Evolutionary conservation across 2,329 filamentous ascomycete species (phyloP), one percentile per base, ranked within the genome.

Genomic region (Pseudonectria buxi): DNA sequence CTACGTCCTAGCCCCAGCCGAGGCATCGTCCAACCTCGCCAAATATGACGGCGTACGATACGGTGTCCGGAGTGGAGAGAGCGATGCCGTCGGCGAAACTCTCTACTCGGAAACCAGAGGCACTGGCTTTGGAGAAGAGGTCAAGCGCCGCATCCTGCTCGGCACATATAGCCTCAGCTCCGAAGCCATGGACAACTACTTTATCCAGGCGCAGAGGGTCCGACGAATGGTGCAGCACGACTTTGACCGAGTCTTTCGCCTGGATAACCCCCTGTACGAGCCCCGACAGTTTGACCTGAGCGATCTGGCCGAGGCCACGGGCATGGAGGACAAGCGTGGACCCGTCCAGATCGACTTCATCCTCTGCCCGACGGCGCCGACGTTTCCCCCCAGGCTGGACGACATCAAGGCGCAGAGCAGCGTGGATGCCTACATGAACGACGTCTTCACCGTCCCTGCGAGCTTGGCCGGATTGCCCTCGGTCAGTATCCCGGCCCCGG

Each of bases 31-130:
- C 12, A 98, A 98, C 53, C 76, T 98, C 3, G 86, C 92, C 38
- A 95, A 94, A 58, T 98, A 95, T 59, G 94, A 98, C 52, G 92
- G 92, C 14, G 78, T 96, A n/a, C 83, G 92, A 10, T 98, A 94
- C 61, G 92, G 92, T 2, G 70, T 68, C 14, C 72, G 78, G 22
- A 64, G 64, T 5, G 54, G 59, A 2, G 58, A 63, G 9, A 71
- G 68, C 30, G 69, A 80, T 40, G 77, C 72, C 6, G 68, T 66
- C 10, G 71, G 72, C 7, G 71, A 74, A n/a, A 73, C 79, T 1
- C 68, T 94, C 2, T 96, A 92, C 58, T 78, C 88, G 0, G 69
- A 72, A 27, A 87, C 85, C 1, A 77, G 92, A 37, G 83, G 81
- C 11, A 61, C 68, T 24, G 81, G 81, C 0, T 88, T 98, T 46